Evolutionary conservation across 768 basidiomycete species (phyloP).

Genomic region (Kwoniella sp.): DNA sequence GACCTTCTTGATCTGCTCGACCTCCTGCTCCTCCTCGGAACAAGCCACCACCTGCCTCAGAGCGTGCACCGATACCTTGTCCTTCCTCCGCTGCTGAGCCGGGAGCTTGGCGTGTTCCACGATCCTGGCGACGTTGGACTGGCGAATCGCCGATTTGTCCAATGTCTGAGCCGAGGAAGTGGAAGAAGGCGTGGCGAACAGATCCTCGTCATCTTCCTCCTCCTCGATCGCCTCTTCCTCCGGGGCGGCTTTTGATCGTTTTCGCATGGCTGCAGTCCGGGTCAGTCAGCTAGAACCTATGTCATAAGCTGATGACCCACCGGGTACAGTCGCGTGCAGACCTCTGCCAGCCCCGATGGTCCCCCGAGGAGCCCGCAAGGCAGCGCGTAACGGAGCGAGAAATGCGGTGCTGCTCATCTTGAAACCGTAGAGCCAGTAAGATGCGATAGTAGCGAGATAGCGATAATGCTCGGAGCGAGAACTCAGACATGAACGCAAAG

Average conservation of each 20-base stretch:
- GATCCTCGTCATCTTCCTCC: constrained; percentile 11
- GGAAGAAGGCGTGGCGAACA: constrained; percentile 6
- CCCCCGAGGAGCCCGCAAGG: too few species aligned
- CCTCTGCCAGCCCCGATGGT: too few species aligned
- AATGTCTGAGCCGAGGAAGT: not conserved
- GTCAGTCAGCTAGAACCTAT: too few species aligned
- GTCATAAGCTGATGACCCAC: too few species aligned
- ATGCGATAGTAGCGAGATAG: too few species aligned
- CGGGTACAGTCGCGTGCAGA: not conserved
- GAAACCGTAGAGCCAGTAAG: too few species aligned
- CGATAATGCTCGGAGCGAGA: too few species aligned
- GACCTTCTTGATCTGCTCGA: constrained; percentile 10
- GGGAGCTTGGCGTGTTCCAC: constrained; percentile 2
- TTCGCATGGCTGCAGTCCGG: constrained; percentile 7
- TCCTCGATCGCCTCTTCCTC: constrained; percentile 6
- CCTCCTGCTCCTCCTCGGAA: constrained; percentile 7
- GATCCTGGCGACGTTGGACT: constrained; percentile 6
- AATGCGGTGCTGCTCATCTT: too few species aligned
- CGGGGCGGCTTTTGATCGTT: not conserved
- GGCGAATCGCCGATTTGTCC: constrained; percentile 14
- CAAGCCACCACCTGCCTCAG: constrained; percentile 20
- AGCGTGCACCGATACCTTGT: constrained; percentile 2
- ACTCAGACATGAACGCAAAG: too few species aligned
- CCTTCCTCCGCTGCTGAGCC: constrained; percentile 1
- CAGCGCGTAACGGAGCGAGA: too few species aligned